phyloP scores from a whole-genome alignment of 192 early-diverging fungal genomes.

The Backusella australiensis region DNA sequence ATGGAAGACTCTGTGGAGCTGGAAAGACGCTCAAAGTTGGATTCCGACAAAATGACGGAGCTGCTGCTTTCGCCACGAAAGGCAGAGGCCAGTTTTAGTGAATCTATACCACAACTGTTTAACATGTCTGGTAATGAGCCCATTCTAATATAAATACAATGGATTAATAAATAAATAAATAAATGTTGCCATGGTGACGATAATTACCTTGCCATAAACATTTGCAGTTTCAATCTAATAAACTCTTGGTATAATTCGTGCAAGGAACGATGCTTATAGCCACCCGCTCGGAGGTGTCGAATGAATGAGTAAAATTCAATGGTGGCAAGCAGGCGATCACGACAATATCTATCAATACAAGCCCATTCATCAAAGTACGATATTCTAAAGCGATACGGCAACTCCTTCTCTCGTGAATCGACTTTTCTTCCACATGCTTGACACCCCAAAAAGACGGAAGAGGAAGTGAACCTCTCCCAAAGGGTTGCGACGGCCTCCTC shows the following conservation, averaged over 20 bases:
- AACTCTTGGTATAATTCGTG: slow-evolving; percentile 85
- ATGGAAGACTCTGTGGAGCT: slow-evolving; percentile 17
- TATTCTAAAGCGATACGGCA: slow-evolving; percentile 66
- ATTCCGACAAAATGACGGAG: slow-evolving; percentile 4
- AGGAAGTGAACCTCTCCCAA: slow-evolving; percentile 45
- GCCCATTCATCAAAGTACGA: slow-evolving; percentile 71
- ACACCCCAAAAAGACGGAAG: slow-evolving; percentile 38
- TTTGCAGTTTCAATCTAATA: slow-evolving; percentile 76
- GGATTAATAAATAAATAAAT: neutral
- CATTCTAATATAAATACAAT: slow-evolving; percentile 11
- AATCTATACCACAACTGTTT: neutral
- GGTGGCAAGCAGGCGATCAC: slow-evolving; percentile 83
- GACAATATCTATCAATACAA: slow-evolving; percentile 79
- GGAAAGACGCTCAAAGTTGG: slow-evolving; percentile 9
- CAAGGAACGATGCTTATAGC: slow-evolving; percentile 69
- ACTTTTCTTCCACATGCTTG: slow-evolving; percentile 45
- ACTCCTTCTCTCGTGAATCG: neutral
- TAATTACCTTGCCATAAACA: slow-evolving; percentile 57
- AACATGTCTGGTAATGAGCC: slow-evolving; percentile 17
- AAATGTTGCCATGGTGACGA: neutral
- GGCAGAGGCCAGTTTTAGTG: neutral
- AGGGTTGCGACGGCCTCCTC: slow-evolving; percentile 40
- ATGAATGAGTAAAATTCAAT: slow-evolving; percentile 93
- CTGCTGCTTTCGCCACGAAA: neutral
- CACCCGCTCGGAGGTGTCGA: slow-evolving; percentile 77